Conservation (phyloP, 2,329 filamentous ascomycete genomes). For the Phialocephala sp. region DNA sequence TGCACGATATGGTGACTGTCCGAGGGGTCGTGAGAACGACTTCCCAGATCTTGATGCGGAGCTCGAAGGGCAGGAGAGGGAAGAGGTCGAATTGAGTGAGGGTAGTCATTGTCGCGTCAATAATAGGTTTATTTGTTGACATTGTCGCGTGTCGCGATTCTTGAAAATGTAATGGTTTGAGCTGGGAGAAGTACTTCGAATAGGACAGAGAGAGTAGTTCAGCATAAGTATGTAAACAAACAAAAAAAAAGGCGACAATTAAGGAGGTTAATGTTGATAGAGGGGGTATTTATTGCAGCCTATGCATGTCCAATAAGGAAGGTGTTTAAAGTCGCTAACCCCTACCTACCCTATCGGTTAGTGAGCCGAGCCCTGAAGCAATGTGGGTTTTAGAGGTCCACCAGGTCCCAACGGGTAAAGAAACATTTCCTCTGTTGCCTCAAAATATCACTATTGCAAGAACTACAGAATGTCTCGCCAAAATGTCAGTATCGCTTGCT, state of each 20-base stretch:
- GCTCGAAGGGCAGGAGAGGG: slow-evolving; percentile 36
- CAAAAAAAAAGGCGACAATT: slow-evolving; percentile 7
- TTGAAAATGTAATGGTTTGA: not conserved
- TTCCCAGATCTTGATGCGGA: slow-evolving; percentile 40
- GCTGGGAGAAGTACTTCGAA: too few species aligned
- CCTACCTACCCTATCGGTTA: not conserved
- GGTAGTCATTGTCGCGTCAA: slow-evolving; percentile 14
- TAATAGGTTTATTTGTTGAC: not conserved
- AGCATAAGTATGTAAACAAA: not conserved
- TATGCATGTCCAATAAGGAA: not conserved
- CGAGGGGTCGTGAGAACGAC: slow-evolving; percentile 28
- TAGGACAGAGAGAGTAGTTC: too few species aligned
- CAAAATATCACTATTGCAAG: not conserved
- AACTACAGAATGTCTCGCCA: too few species aligned
- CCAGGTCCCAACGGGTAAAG: not conserved
- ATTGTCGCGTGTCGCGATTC: not conserved
- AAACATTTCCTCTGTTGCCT: not conserved
- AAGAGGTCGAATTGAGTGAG: slow-evolving; percentile 37
- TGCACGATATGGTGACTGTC: slow-evolving; percentile 29
- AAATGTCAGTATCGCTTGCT: too few species aligned
- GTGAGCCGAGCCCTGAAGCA: not conserved
- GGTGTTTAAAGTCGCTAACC: not conserved
- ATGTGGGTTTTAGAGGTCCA: not conserved
- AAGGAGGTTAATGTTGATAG: not conserved
- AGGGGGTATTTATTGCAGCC: not conserved